phyloP scores from a whole-genome alignment of 805 yeast species.

The Sugiyamaella valdiviana region DNA sequence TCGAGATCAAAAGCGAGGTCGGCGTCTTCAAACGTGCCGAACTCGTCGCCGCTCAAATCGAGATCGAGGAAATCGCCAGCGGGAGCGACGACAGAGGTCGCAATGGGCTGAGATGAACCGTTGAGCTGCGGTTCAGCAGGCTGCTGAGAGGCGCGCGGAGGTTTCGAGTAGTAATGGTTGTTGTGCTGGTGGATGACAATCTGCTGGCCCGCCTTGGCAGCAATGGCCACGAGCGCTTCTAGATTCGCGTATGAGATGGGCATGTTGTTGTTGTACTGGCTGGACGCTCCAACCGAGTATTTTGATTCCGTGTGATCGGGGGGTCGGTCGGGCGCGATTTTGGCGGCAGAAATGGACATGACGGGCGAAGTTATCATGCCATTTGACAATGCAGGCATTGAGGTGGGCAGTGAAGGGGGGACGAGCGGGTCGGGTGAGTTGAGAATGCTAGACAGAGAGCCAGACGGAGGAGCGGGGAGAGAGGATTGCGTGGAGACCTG shows the following conservation, averaged over 20 bases:
- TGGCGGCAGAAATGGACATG: background rate
- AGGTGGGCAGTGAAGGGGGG: background rate
- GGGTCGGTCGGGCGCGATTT: background rate
- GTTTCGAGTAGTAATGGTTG: conserved; percentile 49
- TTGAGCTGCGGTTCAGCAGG: conserved; percentile 1
- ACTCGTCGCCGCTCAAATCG: conserved; percentile 18
- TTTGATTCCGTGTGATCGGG: background rate
- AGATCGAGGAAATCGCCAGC: conserved; percentile 19
- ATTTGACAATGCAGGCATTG: no score
- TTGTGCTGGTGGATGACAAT: conserved; percentile 81
- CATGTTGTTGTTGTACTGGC: background rate
- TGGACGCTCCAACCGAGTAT: background rate
- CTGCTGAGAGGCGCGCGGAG: background rate
- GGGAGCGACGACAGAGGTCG: conserved; percentile 9
- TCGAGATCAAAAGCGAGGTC: conserved; percentile 17
- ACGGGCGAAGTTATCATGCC: background rate
- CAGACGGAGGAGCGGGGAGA: background rate
- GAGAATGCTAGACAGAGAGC: background rate
- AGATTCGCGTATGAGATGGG: conserved; percentile 24
- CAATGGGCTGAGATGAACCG: background rate
- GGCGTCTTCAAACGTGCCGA: conserved; percentile 14
- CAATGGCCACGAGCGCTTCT: conserved; percentile 22
- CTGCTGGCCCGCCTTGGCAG: conserved; percentile 24
- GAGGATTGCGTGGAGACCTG: no score
- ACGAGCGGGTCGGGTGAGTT: background rate